Percentiles rank a stretch among this genome's conserved stretches.
phyloP scores from a whole-genome alignment of 345 rosid genomes.

The Corymbia maculata region DNA sequence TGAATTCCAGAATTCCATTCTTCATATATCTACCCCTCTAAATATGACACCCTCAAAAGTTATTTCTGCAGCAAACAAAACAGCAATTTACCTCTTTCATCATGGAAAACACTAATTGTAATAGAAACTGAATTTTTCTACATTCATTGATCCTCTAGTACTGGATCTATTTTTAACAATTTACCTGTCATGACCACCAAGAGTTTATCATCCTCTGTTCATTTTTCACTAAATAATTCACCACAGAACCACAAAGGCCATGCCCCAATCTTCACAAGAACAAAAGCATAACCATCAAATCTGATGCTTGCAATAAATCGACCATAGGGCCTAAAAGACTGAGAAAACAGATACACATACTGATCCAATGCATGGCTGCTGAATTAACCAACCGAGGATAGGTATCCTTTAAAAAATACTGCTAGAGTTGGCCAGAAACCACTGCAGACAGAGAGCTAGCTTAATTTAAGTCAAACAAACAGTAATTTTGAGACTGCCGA shows the following conservation, averaged over 20 bases:
- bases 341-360: constrained; percentile 30
- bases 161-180: neutral
- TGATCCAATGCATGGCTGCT: constrained; percentile 76
- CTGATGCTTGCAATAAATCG: neutral
- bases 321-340: neutral
- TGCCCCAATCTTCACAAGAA: neutral
- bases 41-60: neutral
- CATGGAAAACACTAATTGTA: neutral
- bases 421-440: constrained; percentile 98
- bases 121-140: neutral
- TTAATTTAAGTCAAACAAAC: neutral
- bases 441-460: constrained; percentile 29
- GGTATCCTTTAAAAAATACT: constrained; percentile 91
- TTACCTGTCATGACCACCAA: neutral
- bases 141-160: no score
- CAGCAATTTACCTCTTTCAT: neutral
- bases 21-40: constrained; percentile 1
- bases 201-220: no score
- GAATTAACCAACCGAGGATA: constrained; percentile 80
- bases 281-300: neutral
- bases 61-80: neutral
- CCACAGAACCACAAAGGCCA: neutral
- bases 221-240: neutral
- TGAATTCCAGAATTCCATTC: constrained; percentile 21
- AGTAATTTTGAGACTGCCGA: neutral